Conservation (phyloP, 257 asterid genomes). For the Euphrasia confusa region DNA sequence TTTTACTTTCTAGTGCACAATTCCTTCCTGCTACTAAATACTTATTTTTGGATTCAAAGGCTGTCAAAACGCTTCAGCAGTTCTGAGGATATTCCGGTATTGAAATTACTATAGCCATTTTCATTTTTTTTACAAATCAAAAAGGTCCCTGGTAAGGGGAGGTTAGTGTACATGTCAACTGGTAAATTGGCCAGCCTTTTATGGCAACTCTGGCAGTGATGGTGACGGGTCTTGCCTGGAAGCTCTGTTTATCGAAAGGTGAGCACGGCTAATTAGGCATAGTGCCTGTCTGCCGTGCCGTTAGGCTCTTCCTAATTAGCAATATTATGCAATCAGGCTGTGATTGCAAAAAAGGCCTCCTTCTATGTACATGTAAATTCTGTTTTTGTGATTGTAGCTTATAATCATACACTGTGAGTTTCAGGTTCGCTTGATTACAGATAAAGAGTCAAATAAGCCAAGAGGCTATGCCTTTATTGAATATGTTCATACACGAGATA, state of each 20-base stretch:
- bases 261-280: slow-evolving; percentile 99
- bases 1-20: slow-evolving; percentile 42
- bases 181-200: slow-evolving; percentile 72
- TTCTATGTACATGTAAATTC: slow-evolving; percentile 7
- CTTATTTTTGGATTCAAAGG: slow-evolving; percentile 72
- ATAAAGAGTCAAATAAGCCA: slow-evolving; percentile 70
- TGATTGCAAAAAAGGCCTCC: slow-evolving; percentile 11
- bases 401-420: slow-evolving; percentile 31
- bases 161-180: slow-evolving; percentile 60
- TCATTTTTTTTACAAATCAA: slow-evolving; percentile 27
- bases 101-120: slow-evolving; percentile 37
- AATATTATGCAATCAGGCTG: slow-evolving; percentile 22
- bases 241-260: slow-evolving; percentile 83
- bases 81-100: slow-evolving; percentile 71
- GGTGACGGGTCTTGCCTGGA: slow-evolving; percentile 94
- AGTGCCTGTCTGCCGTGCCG: slow-evolving; percentile 99
- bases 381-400: slow-evolving; percentile 23
- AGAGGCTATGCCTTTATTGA: slow-evolving; percentile 97
- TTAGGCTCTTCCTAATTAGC: slow-evolving; percentile 49
- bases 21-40: slow-evolving; percentile 59
- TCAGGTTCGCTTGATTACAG: slow-evolving; percentile 84
- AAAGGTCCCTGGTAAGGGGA: slow-evolving; percentile 99
- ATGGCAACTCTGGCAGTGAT: slow-evolving; percentile 83
- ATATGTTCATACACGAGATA: slow-evolving; percentile 79
- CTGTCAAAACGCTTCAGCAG: slow-evolving; percentile 66